Evolutionary conservation across 352 stramenopile species (phyloP).

Genomic region (Lagenidium sp.): DNA sequence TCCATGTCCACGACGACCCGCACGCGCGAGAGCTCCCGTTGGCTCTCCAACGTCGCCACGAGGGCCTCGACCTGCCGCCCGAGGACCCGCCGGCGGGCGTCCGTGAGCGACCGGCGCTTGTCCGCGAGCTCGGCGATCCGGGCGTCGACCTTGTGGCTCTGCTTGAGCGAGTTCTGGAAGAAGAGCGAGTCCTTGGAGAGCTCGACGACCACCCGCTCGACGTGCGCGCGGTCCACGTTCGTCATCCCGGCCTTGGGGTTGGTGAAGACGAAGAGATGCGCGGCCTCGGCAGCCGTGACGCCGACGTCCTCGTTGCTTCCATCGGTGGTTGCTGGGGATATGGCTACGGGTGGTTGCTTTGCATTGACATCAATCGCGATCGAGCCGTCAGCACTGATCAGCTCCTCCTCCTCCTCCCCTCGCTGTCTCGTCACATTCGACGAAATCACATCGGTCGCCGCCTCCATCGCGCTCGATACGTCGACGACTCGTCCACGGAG

Average conservation of each 20-base stretch:
- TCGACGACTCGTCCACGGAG: no score
- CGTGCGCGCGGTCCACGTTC: slow-evolving; percentile 79
- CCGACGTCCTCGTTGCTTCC: no score
- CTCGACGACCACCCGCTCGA: slow-evolving; percentile 91
- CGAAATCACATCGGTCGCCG: no score
- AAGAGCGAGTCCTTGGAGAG: slow-evolving; percentile 92
- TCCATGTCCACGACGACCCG: slow-evolving; percentile 95
- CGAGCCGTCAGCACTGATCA: no score
- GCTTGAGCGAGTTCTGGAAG: slow-evolving; percentile 87
- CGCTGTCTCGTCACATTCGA: no score
- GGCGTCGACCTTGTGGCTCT: slow-evolving; percentile 84
- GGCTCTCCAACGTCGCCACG: slow-evolving; percentile 43
- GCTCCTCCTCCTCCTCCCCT: no score
- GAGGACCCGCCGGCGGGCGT: slow-evolving; percentile 17
- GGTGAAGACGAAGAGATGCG: slow-evolving; percentile 74
- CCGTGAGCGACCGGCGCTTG: slow-evolving; percentile 51
- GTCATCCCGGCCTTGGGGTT: slow-evolving; percentile 85
- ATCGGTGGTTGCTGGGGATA: background rate
- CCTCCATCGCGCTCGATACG: no score
- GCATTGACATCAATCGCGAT: no score
- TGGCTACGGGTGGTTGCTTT: slow-evolving; percentile 3
- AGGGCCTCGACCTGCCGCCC: slow-evolving; percentile 29
- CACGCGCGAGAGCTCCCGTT: slow-evolving; percentile 47
- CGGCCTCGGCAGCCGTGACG: slow-evolving; percentile 5
- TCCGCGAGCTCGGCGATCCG: slow-evolving; percentile 67